These are phyloP conservation scores for Penicillium sp. DNA, from an alignment of 2,329 filamentous ascomycete species.

Conservation along the genomic window DNA sequence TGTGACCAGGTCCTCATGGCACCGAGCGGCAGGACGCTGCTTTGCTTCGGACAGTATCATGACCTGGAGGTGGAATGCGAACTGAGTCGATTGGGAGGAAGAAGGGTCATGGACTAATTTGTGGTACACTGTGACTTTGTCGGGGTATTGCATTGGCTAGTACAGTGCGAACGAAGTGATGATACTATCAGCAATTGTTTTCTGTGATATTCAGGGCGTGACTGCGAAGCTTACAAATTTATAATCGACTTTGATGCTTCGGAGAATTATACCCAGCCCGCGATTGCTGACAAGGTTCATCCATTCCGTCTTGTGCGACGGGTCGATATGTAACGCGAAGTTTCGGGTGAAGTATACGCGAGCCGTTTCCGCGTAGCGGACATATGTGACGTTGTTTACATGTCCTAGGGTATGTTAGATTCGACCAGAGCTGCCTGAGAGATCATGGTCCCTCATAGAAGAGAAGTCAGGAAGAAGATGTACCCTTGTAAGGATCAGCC, in stretches of 20 bases:
- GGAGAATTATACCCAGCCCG: conserved; percentile 74
- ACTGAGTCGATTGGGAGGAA: conserved; percentile 33
- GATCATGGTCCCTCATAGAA: background rate
- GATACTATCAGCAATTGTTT: conserved; percentile 10
- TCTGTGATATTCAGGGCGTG: background rate
- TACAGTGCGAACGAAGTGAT: background rate
- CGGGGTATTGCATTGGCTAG: conserved; percentile 84
- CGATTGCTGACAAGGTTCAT: conserved; percentile 68
- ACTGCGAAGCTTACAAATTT: conserved; percentile 72
- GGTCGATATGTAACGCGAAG: conserved; percentile 68
- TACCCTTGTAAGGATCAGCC: conserved; percentile 33
- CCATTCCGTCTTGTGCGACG: conserved; percentile 68
- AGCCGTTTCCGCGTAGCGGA: conserved; percentile 80
- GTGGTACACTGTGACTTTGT: conserved; percentile 82
- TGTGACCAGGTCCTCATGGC: conserved; percentile 76
- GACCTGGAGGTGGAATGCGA: conserved; percentile 56
- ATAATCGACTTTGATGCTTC: conserved; percentile 80
- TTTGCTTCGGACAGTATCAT: conserved; percentile 76
- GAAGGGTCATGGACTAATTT: conserved; percentile 66
- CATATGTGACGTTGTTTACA: conserved; percentile 86
- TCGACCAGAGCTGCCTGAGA: conserved; percentile 9
- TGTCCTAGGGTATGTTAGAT: conserved; percentile 60
- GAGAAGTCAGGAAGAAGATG: background rate
- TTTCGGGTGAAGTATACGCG: conserved; percentile 79
- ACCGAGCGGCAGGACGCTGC: conserved; percentile 73